Conservation (phyloP, 768 basidiomycete genomes). For the Rubroboletus satanas region DNA sequence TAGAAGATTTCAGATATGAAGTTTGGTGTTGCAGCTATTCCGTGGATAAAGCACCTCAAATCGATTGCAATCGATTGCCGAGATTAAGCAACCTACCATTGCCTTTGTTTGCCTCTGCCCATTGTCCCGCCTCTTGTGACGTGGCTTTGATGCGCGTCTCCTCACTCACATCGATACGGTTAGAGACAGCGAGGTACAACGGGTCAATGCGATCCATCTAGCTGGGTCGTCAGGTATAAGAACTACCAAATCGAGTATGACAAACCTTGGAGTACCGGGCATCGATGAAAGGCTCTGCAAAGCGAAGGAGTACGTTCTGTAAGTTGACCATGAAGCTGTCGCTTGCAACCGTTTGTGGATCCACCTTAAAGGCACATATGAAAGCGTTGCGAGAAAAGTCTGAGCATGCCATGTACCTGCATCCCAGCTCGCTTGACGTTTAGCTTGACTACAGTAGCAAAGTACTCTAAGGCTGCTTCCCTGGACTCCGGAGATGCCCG, state of each 20-base stretch:
- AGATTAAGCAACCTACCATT: slow-evolving; percentile 35
- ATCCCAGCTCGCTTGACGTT: slow-evolving; percentile 90
- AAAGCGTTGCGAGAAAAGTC: not conserved
- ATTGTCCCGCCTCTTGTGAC: slow-evolving; percentile 76
- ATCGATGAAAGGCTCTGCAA: slow-evolving; percentile 96
- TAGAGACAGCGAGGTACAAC: slow-evolving; percentile 69
- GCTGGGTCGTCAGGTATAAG: slow-evolving; percentile 2
- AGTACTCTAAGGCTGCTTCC: slow-evolving; percentile 80
- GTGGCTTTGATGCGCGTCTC: slow-evolving; percentile 95
- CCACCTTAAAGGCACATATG: slow-evolving; percentile 49
- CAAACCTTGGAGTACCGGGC: slow-evolving; percentile 79
- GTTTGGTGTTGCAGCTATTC: slow-evolving; percentile 64
- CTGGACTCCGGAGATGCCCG: slow-evolving; percentile 73
- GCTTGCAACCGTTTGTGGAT: slow-evolving; percentile 77
- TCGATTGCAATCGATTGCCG: not conserved
- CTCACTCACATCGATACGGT: slow-evolving; percentile 73
- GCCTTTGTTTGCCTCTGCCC: slow-evolving; percentile 53
- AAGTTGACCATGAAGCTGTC: slow-evolving; percentile 94
- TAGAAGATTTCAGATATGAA: slow-evolving; percentile 97
- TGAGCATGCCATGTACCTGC: slow-evolving; percentile 48
- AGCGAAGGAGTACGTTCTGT: slow-evolving; percentile 73
- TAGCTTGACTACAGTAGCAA: slow-evolving; percentile 66
- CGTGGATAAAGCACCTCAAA: not conserved
- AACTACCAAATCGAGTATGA: not conserved
- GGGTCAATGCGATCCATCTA: slow-evolving; percentile 92